A percentile compares a stretch with the other conserved stretches of the same genome.
Evolutionary conservation across 192 early-diverging fungal species (phyloP).

Genomic region (Coemansia sp.): DNA sequence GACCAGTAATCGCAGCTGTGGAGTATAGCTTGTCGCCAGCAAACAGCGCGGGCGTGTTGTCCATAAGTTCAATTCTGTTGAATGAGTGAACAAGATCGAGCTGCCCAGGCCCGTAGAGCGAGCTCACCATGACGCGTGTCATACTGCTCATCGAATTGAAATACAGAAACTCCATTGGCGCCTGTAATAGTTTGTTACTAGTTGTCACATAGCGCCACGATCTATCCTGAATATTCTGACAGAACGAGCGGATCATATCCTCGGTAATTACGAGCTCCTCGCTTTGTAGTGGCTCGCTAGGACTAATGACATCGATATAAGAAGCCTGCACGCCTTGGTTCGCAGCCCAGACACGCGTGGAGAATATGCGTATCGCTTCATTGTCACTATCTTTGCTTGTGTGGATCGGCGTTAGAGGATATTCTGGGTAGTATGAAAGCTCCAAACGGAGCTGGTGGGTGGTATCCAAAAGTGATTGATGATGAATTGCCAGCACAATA

Average conservation of each 20-base stretch:
- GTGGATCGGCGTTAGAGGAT: conserved; percentile 13
- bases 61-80: conserved; percentile 76
- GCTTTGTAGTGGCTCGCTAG: neutral
- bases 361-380: conserved; percentile 1
- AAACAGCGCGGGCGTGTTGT: conserved; percentile 59
- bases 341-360: conserved; percentile 8
- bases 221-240: conserved; percentile 68
- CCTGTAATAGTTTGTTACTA: conserved; percentile 55
- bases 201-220: conserved; percentile 50
- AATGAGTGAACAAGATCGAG: conserved; percentile 82
- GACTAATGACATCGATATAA: conserved; percentile 1
- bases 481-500: conserved; percentile 50
- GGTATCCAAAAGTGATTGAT: conserved; percentile 37
- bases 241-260: conserved; percentile 83
- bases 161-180: conserved; percentile 89
- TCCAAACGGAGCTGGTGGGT: conserved; percentile 26
- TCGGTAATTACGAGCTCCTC: conserved; percentile 49
- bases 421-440: conserved; percentile 11
- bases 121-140: conserved; percentile 78
- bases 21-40: conserved; percentile 75
- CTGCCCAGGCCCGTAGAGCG: conserved; percentile 83
- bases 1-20: conserved; percentile 66
- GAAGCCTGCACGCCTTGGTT: conserved; percentile 3
- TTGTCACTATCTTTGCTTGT: neutral
- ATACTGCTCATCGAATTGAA: conserved; percentile 75